Evolutionary conservation across 306 rosid species (phyloP).

Genomic region (Cyamopsis tetragonoloba): DNA sequence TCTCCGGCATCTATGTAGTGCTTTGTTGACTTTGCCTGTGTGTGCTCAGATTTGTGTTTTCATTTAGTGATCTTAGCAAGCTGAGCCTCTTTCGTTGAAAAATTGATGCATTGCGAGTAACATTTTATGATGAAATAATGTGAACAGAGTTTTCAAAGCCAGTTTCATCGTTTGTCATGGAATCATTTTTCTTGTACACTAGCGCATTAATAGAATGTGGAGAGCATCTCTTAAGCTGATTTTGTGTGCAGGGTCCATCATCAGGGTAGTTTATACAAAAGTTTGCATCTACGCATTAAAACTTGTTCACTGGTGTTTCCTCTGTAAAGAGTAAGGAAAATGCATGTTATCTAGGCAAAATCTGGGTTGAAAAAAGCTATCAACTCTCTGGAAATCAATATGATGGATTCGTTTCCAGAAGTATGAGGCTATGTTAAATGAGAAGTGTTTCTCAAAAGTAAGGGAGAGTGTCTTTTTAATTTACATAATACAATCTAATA

Average conservation of each 20-base stretch:
- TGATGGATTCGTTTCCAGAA: too few relatives aligned
- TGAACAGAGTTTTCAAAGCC: background rate
- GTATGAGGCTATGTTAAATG: too few relatives aligned
- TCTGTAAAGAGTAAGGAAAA: too few relatives aligned
- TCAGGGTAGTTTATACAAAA: too few relatives aligned
- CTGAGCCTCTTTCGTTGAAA: background rate
- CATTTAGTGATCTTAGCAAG: background rate
- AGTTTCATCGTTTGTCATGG: background rate
- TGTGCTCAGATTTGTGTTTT: background rate
- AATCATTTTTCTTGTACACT: background rate
- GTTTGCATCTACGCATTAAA: too few relatives aligned
- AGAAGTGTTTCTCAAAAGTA: too few relatives aligned
- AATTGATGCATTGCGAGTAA: background rate
- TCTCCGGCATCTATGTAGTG: slow-evolving; percentile 17
- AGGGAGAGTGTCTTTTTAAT: too few relatives aligned
- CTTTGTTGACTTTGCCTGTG: background rate
- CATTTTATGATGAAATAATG: background rate
- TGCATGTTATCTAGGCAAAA: too few relatives aligned
- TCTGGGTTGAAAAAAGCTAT: too few relatives aligned
- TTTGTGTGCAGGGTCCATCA: background rate
- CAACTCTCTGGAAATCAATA: too few relatives aligned
- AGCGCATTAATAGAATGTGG: background rate
- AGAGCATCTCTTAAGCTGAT: background rate
- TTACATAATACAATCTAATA: too few relatives aligned
- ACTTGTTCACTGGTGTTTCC: too few relatives aligned